phyloP scores from a whole-genome alignment of 1,284 basidiomycete species.

The Pyrrhoderma noxium region DNA sequence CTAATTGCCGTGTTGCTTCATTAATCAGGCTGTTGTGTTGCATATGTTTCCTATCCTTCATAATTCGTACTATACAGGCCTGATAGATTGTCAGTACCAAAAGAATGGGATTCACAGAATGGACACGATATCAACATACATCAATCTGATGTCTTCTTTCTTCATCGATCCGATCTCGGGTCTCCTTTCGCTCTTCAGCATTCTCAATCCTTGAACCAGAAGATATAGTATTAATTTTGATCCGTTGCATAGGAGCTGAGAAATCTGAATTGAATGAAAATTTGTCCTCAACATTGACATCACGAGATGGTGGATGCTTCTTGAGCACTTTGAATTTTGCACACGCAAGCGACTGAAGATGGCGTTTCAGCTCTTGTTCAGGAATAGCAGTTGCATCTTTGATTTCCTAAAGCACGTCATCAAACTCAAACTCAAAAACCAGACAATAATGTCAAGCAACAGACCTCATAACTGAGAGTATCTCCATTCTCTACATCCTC shows the following conservation, averaged over 20 bases:
- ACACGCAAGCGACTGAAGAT: slow-evolving; percentile 93
- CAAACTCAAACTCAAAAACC: no score
- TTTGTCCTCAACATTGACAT: slow-evolving; percentile 67
- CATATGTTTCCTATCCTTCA: slow-evolving; percentile 95
- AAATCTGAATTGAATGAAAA: slow-evolving; percentile 91
- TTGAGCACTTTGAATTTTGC: slow-evolving; percentile 93
- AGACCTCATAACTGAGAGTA: slow-evolving; percentile 65
- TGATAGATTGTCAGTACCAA: slow-evolving; percentile 28
- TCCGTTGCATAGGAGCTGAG: slow-evolving; percentile 73
- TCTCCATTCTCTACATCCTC: slow-evolving; percentile 66
- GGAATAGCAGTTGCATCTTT: slow-evolving; percentile 60
- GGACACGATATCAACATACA: slow-evolving; percentile 37
- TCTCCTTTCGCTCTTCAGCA: slow-evolving; percentile 85
- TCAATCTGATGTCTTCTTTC: slow-evolving; percentile 89
- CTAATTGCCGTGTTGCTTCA: slow-evolving; percentile 85
- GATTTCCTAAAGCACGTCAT: slow-evolving; percentile 41
- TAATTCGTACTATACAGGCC: slow-evolving; percentile 96
- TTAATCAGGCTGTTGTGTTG: slow-evolving; percentile 85
- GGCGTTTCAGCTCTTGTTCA: slow-evolving; percentile 78
- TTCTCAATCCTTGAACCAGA: slow-evolving; percentile 69
- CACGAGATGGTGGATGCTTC: slow-evolving; percentile 86
- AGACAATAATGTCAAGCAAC: no score
- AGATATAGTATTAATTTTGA: slow-evolving; percentile 92
- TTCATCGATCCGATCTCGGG: slow-evolving; percentile 86
- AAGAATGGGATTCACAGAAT: slow-evolving; percentile 8